Base-by-base conservation (phyloP, 768 basidiomycete species). In the Russula lepida region DNA sequence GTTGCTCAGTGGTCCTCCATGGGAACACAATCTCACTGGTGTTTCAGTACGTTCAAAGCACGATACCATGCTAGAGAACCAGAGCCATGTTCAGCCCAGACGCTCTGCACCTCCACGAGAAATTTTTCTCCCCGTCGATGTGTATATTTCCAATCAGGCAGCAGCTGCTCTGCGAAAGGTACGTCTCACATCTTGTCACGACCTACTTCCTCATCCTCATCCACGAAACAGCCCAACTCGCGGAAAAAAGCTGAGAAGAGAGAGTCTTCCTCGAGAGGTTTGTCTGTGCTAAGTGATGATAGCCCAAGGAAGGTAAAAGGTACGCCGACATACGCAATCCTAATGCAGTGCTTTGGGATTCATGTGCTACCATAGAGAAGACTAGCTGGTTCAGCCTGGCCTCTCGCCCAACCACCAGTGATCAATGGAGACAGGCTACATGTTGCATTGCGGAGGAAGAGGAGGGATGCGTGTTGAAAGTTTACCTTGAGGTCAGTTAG, bases 401-500 rank as follows among this genome's bases (percentile, higher is more conserved):
- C 43, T 82, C 80, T 64, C 76, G 77, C 25, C 65, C 80, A 30
- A 71, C 76, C 28, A 76, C 77, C 35, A 72, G 77, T 8, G 85
- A 84, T 15, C 84, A 85, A 44, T 92, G 89, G 89, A 77, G 87
- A 68, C 72, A 79, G 44, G 89, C 85, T 25, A 84, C 81, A 12
- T 91, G 89, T 72, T 86, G 79, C 67, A 74, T 92, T 57, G 71
- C 77, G 43, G 85, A 88, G 66, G 85, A 88, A 71, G 83, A 81
- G 35, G 81, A 82, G 51, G 77, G 81, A 32, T 88, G 84, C 69
- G 75, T 84, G 57, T 72, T 91, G 49, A 86, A 86, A 66, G 80
- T 92, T 59, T 90, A 89, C 69, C 74, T 89, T 60, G 87, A 89
- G 63, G 89, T 89, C 69, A 65, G 83, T 71, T n/a, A n/a, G 28